Base-by-base conservation (phyloP, 163 green algal genomes). In the Scenedesmus sp. region DNA sequence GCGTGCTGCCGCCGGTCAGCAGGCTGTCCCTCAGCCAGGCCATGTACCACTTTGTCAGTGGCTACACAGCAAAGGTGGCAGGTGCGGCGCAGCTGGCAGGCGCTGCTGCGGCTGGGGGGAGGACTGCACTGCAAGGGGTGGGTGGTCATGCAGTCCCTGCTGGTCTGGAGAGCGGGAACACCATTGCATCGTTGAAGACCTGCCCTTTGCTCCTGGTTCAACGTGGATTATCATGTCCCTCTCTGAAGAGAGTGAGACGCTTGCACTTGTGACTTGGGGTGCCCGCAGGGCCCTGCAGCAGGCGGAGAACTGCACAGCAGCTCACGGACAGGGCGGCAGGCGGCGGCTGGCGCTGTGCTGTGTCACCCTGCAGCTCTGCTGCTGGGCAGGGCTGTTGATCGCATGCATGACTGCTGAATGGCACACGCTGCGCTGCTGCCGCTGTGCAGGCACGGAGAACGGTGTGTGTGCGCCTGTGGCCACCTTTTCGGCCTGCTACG, bases 21-120 rank as follows among this genome's bases (percentile, higher is more conserved):
- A 96, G 95, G 80, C 96, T 99, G 26, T 98, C 94, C 33, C 93
- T 91, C 15, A 95, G 97, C 85, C 98, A 99, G 94, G 98, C 98
- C 56, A 99, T 99, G 98, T 99, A 99, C 93, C 97, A 99, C 93
- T 99, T 99, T 92, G 97, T 99, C 92, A 94, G 91, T 20, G 97
- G 97, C 72, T 99, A 99, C 95, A 99, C 97, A 6, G 96, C 98
- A 76, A 99, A 99, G 95, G 96, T 96, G 65, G 81, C 80, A 81
- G 88, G 94, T 94, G 70, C 91, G 90, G 90, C 4, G 5, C 65
- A 12, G 65, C 65, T 40, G 30, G 20, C 16, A 37, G 6, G 65
- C 30, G 30, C 30, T 72, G 4, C 49, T 56, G 49, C 15, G 49
- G 49, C 49, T 56, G 49, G 49, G 12, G 49, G 49, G 90, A 4